phyloP scores from a whole-genome alignment of 495 filamentous ascomycete genomes.

The Penicillium verhagenii region DNA sequence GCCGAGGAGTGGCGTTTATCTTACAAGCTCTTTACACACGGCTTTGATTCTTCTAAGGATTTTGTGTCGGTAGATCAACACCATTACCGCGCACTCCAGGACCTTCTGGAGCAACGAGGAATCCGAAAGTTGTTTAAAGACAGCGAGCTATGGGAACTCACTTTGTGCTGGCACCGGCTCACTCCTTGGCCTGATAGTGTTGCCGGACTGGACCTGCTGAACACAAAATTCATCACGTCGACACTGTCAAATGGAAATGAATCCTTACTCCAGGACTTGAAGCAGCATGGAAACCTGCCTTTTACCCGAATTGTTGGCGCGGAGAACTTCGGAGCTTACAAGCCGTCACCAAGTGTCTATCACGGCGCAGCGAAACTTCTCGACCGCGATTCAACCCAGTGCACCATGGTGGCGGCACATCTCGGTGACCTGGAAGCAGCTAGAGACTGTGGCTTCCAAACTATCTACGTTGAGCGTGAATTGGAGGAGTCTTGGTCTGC shows the following conservation, averaged over 20 bases:
- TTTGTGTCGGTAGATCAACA: slow-evolving; percentile 68
- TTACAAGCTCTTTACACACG: slow-evolving; percentile 60
- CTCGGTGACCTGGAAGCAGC: slow-evolving; percentile 66
- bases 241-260: slow-evolving; percentile 77
- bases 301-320: slow-evolving; percentile 62
- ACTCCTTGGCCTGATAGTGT: slow-evolving; percentile 66
- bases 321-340: slow-evolving; percentile 75
- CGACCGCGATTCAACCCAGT: slow-evolving; percentile 56
- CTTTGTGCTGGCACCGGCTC: slow-evolving; percentile 67
- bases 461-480: slow-evolving; percentile 72
- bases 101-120: slow-evolving; percentile 52
- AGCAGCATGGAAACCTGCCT: slow-evolving; percentile 52
- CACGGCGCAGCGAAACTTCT: slow-evolving; percentile 60
- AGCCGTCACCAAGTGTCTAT: slow-evolving; percentile 69
- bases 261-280: slow-evolving; percentile 63
- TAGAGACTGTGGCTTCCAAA: slow-evolving; percentile 59
- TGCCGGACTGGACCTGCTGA: slow-evolving; percentile 54
- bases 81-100: slow-evolving; percentile 58
- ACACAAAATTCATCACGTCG: slow-evolving; percentile 52
- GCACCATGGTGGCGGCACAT: slow-evolving; percentile 80
- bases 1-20: slow-evolving; percentile 66
- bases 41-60: slow-evolving; percentile 38
- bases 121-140: slow-evolving; percentile 59
- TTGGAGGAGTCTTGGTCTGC: slow-evolving; percentile 60
- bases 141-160: slow-evolving; percentile 55